These are phyloP conservation scores for Sisymbrium irio DNA, from an alignment of 345 rosid genomes.

Conservation along the genomic window DNA sequence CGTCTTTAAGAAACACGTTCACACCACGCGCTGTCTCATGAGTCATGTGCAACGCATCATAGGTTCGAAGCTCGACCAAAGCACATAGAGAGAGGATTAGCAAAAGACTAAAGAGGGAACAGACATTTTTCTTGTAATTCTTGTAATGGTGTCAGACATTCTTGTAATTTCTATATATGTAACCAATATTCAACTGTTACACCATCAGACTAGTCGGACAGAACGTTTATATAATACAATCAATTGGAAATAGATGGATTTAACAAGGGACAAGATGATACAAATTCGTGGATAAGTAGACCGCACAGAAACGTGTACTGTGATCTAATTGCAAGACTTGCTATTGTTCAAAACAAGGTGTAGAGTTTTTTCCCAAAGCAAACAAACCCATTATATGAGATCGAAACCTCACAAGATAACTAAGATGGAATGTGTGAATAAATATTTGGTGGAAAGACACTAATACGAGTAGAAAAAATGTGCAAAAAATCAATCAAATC, in stretches of 20 bases:
- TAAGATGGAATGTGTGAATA: too few relatives aligned
- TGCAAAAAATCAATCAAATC: too few relatives aligned
- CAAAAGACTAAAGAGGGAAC: not conserved
- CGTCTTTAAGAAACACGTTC: not conserved
- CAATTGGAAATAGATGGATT: not conserved
- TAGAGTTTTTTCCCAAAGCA: too few relatives aligned
- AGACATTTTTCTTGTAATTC: not conserved
- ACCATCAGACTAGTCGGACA: not conserved
- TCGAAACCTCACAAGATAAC: too few relatives aligned
- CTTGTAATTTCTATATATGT: not conserved
- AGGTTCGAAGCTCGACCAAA: not conserved
- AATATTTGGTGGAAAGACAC: too few relatives aligned
- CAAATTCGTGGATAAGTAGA: not conserved
- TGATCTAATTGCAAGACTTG: too few relatives aligned
- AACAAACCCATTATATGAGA: too few relatives aligned
- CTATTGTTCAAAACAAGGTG: too few relatives aligned
- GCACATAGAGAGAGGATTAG: not conserved
- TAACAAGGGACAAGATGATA: not conserved
- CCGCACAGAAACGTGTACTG: too few relatives aligned
- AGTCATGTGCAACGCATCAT: constrained; percentile 6
- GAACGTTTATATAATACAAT: not conserved
- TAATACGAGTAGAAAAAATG: too few relatives aligned
- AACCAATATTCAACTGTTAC: not conserved
- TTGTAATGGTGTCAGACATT: not conserved
- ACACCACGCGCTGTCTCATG: constrained; percentile 23